These are phyloP conservation scores for Backusella circina DNA, from an alignment of 192 early-diverging fungal genomes.

Conservation along the genomic window DNA sequence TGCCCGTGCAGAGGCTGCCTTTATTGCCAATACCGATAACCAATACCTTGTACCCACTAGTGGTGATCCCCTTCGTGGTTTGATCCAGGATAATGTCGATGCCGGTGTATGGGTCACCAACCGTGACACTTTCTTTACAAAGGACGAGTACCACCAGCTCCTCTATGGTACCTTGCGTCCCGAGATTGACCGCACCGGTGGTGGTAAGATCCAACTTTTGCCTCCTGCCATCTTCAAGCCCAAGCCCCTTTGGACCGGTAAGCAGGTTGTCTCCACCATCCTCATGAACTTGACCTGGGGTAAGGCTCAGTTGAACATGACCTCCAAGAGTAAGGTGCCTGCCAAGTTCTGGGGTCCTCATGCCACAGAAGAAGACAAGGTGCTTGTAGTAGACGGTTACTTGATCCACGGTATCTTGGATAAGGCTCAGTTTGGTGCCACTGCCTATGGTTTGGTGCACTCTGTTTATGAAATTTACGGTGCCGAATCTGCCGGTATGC, in stretches of 20 bases:
- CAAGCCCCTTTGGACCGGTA: conserved; percentile 90
- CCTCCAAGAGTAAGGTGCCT: conserved; percentile 82
- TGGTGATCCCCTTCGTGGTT: conserved; percentile 93
- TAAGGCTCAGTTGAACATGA: conserved; percentile 82
- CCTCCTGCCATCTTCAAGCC: conserved; percentile 91
- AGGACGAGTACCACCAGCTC: conserved; percentile 91
- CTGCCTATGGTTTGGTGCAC: conserved; percentile 90
- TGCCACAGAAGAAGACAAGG: conserved; percentile 78
- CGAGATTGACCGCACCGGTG: conserved; percentile 62
- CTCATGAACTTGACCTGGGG: conserved; percentile 90
- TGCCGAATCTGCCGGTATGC: conserved; percentile 79
- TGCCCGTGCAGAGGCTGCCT: conserved; percentile 91
- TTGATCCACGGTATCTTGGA: conserved; percentile 92
- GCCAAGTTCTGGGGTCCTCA: conserved; percentile 85
- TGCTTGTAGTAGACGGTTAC: conserved; percentile 85
- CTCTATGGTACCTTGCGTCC: conserved; percentile 86
- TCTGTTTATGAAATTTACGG: conserved; percentile 95
- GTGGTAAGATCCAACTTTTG: conserved; percentile 78
- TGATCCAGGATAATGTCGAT: conserved; percentile 98
- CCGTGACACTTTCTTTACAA: conserved; percentile 83
- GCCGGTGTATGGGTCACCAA: conserved; percentile 93
- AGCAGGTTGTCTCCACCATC: conserved; percentile 94
- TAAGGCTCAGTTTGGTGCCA: conserved; percentile 96
- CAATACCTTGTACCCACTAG: conserved; percentile 98
- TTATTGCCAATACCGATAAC: conserved; percentile 92